Conservation (phyloP, 805 yeast species). For the Kodamaea kakaduensis region DNA sequence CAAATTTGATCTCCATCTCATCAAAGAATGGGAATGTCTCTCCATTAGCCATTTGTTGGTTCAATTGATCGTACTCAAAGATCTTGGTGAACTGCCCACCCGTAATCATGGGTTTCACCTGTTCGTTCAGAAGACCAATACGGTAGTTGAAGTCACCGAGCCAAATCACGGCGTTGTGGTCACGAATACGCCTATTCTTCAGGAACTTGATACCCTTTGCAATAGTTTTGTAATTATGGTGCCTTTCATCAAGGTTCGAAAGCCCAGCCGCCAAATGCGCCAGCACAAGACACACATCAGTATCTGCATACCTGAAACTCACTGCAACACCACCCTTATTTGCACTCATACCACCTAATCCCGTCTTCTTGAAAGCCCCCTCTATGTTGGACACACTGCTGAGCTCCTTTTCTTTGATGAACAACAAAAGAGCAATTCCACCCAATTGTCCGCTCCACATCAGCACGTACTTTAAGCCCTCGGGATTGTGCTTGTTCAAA, state of each 20-base stretch:
- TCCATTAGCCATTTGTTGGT: slow-evolving; percentile 64
- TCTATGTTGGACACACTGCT: slow-evolving; percentile 56
- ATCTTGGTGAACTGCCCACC: slow-evolving; percentile 45
- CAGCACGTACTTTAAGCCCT: slow-evolving; percentile 46
- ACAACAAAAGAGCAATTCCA: slow-evolving; percentile 72
- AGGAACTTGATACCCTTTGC: slow-evolving; percentile 64
- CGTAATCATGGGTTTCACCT: slow-evolving; percentile 56
- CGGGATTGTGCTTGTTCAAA: slow-evolving; percentile 36
- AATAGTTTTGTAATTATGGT: slow-evolving; percentile 79
- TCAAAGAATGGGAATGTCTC: slow-evolving; percentile 76
- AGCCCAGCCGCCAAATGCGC: slow-evolving; percentile 95
- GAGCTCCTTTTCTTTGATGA: slow-evolving; percentile 51
- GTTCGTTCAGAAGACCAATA: slow-evolving; percentile 65
- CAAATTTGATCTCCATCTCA: slow-evolving; percentile 72
- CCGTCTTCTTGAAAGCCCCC: slow-evolving; percentile 81
- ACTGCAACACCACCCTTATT: slow-evolving; percentile 79
- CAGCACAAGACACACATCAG: slow-evolving; percentile 72
- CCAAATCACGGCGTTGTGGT: slow-evolving; percentile 90
- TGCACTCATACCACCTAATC: slow-evolving; percentile 86
- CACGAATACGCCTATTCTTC: slow-evolving; percentile 54
- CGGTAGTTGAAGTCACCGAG: slow-evolving; percentile 92
- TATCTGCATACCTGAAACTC: slow-evolving; percentile 59
- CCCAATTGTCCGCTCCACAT: slow-evolving; percentile 81
- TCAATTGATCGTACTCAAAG: slow-evolving; percentile 73
- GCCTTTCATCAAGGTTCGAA: slow-evolving; percentile 75